Evolutionary conservation across 495 filamentous ascomycete species (phyloP), one percentile per base, ranked within the genome.

Genomic region (Penicillium desertorum): DNA sequence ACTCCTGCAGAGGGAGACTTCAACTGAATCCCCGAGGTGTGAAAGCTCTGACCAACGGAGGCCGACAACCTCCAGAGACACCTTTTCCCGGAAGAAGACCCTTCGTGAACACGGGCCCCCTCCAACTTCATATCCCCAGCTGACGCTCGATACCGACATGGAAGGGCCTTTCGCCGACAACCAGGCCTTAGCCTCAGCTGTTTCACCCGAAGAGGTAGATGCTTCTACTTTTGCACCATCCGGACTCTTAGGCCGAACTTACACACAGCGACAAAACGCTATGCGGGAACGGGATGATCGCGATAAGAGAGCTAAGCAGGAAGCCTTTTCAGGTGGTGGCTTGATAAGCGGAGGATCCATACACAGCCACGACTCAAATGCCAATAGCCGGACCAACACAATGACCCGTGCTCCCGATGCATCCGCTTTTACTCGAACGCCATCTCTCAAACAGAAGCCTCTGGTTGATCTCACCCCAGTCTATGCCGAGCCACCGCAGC

Each of bases 401-500:
- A 70, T 75, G 56, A 72, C 70, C 4, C 67, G 66, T 2, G 61
- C 61, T 4, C 66, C 73, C 0, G 65, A 71, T 43, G n/a, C 56
- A 16, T 56, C 62, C 7, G 49, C 17, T 2, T 45, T 72, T 41
- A 71, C 60, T 19, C 69, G 69, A 7, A 59, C 67, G 0, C 57
- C 63, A 27, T 75, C 76, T 34, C 46, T 71, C 43, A 71, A 68
- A 36, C 60, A 69, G 4, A 74, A 82, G 62, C 88, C 92, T 2
- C 78, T 96, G 0, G 76, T 96, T 12, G 88, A 92, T 61, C 79
- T 94, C 19, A 89, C 85, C 0, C 87, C 90, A 0, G 74, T 79
- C n/a, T 90, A 88, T 65, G 78, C 81, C 44, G 89, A 91, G 57
- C 79, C 89, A 19, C 89, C 87, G 5, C 91, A 95, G 62, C 83